Evolutionary conservation across 2,329 filamentous ascomycete species (phyloP), one percentile per base, ranked within the genome.

Genomic region (Hirsutella thompsonii): DNA sequence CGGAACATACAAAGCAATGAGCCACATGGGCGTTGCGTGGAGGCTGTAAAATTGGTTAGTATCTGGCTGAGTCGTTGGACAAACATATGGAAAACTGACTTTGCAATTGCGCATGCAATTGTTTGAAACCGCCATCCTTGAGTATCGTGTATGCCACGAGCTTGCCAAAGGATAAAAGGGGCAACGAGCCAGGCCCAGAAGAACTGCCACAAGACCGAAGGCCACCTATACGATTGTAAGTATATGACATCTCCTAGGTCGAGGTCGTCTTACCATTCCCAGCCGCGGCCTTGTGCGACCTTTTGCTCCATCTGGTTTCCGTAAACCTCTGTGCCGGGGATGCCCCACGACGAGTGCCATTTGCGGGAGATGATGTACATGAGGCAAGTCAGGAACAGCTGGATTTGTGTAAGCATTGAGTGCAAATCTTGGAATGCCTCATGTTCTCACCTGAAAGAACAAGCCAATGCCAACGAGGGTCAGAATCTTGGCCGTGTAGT

Each of bases 101-200:
- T 63, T 26, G 67, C 61, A 38, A 70, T 47, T 45, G 62, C 64
- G 55, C 67, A 72, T 3, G 58, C 61, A 34, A 76, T 72, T 21
- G 78, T 83, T 53, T 82, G 79, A 6, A 71, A 52, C 11, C 77
- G 66, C 79, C 79, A 83, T 42, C 77, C 73, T 49, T 81, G 75
- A 6, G 76, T 78, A 51, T 83, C 79, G 26, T 67, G 67, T 48
- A 83, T 74, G 20, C 67, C 61, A 5, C 77, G 68, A 28, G 78
- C 70, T 48, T 72, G 68, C 68, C 72, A 81, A 4, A 83, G 67
- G 46, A 81, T 65, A 49, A 71, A 63, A 18, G 78, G 76, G 4
- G 77, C 76, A 44, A 76, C 68, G 36, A 77, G 53, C 69, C 73
- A 80, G 13, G 74, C 68, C 76, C 76, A 81, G 43, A 76, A 59